Evolutionary conservation across 2,329 filamentous ascomycete species (phyloP), one percentile per base, ranked within the genome.

Genomic region (Bipolaris cookei): DNA sequence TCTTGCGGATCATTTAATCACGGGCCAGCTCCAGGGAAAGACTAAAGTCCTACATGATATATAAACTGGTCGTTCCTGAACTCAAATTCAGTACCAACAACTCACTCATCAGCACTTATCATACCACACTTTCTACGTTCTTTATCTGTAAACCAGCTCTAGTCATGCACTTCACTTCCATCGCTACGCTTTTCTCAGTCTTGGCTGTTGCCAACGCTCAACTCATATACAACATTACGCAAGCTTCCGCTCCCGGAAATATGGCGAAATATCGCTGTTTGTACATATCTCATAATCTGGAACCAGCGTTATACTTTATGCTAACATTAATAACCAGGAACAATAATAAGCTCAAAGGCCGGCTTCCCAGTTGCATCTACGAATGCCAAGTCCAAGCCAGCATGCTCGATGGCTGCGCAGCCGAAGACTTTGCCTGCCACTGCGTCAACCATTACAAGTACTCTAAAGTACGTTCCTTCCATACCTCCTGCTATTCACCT

Each of bases 201-300:
- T n/a, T 41, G 1, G 48, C 57, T 23, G 23, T 46, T 18, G 30
- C 44, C 28, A 54, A 37, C 21, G 65, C 68, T 6, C 57, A 64
- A 35, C 56, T 61, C 30, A 69, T 67, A 2, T 70, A 57, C 62
- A 69, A 70, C 56, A 44, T 67, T 8, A 69, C 64, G 1, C 46
- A 62, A 16, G 66, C 68, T 8, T 58, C 60, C 10, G 25, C 48
- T 14, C 18, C 42, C 0, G 61, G 64, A 16, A 66, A 69, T 41
- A 62, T 56, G 16, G 43, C 63, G 18, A 70, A 70, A 44, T 70
- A 70, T 52, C 59, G 45, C n/a, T 70, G 68, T 56, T 51, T 67
- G 66, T 70, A 63, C n/a, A 43, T 38, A 30, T 32, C 25, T 41
- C 7, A 3, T 13, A n/a, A 35, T 2, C 6, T 25, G n/a, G 20